phyloP scores from a whole-genome alignment of 2,329 filamentous ascomycete species.

The Pseudocercospora eumusae region DNA sequence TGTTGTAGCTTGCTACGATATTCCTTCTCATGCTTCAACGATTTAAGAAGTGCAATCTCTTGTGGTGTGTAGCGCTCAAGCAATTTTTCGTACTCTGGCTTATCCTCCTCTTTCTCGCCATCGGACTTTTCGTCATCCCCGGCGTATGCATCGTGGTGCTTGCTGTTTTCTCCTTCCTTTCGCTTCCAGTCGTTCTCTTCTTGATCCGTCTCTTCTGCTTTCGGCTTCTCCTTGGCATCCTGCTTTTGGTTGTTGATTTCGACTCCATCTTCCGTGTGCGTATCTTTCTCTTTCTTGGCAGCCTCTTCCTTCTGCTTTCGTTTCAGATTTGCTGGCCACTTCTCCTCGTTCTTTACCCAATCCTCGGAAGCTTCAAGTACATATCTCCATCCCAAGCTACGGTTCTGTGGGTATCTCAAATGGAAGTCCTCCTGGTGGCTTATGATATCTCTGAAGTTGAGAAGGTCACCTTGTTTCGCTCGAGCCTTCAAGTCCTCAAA shows the following conservation, averaged over 20 bases:
- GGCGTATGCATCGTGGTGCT: constrained; percentile 44
- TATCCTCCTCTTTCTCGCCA: constrained; percentile 22
- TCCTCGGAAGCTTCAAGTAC: constrained; percentile 53
- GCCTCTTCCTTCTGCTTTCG: constrained; percentile 40
- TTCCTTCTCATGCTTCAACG: constrained; percentile 49
- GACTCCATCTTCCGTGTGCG: constrained; percentile 24
- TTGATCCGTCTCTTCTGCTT: constrained; percentile 14
- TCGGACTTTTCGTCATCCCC: constrained; percentile 28
- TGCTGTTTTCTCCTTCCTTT: constrained; percentile 37
- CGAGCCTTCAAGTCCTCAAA: constrained; percentile 35
- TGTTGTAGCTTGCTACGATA: constrained; percentile 45
- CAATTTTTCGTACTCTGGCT: constrained; percentile 39
- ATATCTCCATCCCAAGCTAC: constrained; percentile 53
- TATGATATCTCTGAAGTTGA: constrained; percentile 46
- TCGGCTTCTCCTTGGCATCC: not conserved
- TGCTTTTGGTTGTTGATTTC: constrained; percentile 14
- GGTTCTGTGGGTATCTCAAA: constrained; percentile 47
- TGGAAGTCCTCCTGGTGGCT: constrained; percentile 44
- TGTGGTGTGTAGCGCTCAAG: constrained; percentile 44
- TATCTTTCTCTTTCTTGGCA: constrained; percentile 35
- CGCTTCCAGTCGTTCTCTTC: constrained; percentile 37
- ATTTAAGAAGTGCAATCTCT: constrained; percentile 47
- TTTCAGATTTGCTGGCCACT: constrained; percentile 53
- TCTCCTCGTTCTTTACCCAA: constrained; percentile 52
- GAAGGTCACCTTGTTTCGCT: constrained; percentile 37